phyloP scores from a whole-genome alignment of 148 eudicot species.

The Vaccinium vitisidaea region DNA sequence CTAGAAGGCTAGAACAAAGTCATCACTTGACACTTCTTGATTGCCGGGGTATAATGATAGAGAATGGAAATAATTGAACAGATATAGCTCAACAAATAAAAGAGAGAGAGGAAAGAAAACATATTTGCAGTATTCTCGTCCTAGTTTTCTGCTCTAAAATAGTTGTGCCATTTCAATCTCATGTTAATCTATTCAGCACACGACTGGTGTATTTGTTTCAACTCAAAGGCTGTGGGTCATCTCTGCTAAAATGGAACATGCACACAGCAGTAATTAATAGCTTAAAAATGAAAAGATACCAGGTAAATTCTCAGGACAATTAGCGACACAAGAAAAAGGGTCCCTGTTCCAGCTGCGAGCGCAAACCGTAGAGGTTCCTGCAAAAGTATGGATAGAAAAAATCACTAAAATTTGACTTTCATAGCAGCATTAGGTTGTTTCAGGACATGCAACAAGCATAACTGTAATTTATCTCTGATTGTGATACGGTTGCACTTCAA shows the following conservation, averaged over 20 bases:
- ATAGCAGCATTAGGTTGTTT: neutral
- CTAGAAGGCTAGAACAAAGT: neutral
- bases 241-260: neutral
- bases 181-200: neutral
- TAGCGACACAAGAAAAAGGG: conserved; percentile 79
- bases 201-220: neutral
- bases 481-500: neutral
- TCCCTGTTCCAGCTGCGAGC: conserved; percentile 87
- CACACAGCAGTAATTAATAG: neutral
- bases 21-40: neutral
- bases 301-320: conserved; percentile 87
- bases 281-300: conserved; percentile 39
- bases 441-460: neutral
- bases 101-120: neutral
- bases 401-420: neutral
- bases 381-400: conserved; percentile 17
- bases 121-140: neutral
- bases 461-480: neutral
- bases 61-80: neutral
- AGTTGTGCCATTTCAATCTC: neutral
- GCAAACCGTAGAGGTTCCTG: conserved; percentile 89
- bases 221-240: neutral
- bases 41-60: neutral
- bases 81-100: neutral
- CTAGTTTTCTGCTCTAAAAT: neutral